A percentile compares a stretch with the other conserved stretches of the same genome.
phyloP scores from a whole-genome alignment of 208 protist species.

The Crithidia expoeki region DNA sequence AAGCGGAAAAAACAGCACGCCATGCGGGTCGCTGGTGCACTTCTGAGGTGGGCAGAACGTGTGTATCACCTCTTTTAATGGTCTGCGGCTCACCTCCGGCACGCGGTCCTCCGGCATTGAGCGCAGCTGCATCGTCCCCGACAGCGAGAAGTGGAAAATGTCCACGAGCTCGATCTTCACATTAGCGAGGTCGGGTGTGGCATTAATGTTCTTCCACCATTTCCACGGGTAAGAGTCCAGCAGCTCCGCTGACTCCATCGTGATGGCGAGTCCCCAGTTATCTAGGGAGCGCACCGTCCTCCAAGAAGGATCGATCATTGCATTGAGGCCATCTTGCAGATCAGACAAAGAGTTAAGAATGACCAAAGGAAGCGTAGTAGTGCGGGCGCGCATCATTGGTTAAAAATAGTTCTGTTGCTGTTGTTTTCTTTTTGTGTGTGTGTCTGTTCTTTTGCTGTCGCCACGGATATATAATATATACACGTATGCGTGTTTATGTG shows the following conservation, averaged over 20 bases:
- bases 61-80: conserved; percentile 39
- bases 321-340: conserved; percentile 89
- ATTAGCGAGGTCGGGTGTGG: conserved; percentile 76
- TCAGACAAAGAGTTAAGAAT: conserved; percentile 69
- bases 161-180: conserved; percentile 91
- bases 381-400: conserved; percentile 60
- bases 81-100: conserved; percentile 24
- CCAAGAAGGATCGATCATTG: conserved; percentile 78
- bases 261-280: conserved; percentile 90
- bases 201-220: conserved; percentile 93
- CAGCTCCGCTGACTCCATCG: conserved; percentile 87
- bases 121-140: conserved; percentile 78
- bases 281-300: conserved; percentile 60
- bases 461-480: too few species aligned
- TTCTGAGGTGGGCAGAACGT: conserved; percentile 23
- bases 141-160: conserved; percentile 92
- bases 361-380: conserved; percentile 27
- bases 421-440: neutral
- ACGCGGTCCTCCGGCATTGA: conserved; percentile 29
- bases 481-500: too few species aligned
- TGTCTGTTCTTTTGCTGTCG: too few species aligned
- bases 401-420: too few species aligned
- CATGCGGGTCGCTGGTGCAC: conserved; percentile 37
- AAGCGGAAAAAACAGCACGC: conserved; percentile 74
- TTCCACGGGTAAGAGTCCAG: conserved; percentile 94